A percentile compares a stretch with the other conserved stretches of the same genome.
These are phyloP conservation scores for Vitis hybrid DNA, from an alignment of 177 flowering plant genomes.

Conservation along the genomic window DNA sequence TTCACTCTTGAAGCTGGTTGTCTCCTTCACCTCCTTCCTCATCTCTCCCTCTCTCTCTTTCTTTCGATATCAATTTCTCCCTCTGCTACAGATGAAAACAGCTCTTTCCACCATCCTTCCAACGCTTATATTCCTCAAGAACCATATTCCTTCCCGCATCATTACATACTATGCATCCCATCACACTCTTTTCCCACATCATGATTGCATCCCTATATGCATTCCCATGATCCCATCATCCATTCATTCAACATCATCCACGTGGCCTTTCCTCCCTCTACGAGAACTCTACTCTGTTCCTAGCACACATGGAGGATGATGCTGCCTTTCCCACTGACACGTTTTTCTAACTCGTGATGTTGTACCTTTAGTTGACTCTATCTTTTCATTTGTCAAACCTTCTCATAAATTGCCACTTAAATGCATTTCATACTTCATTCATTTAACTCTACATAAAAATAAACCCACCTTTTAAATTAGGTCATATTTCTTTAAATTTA, in stretches of 20 bases:
- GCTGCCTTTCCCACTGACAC: neutral
- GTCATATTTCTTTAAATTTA: too few species aligned
- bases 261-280: constrained; percentile 16
- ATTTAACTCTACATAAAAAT: too few species aligned
- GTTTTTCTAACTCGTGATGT: neutral
- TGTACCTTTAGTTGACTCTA: too few species aligned
- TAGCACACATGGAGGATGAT: neutral
- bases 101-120: neutral
- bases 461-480: too few species aligned
- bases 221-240: too few species aligned
- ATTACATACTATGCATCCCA: neutral
- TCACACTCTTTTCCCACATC: neutral
- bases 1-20: constrained; percentile 11
- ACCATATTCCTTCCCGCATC: constrained; percentile 16
- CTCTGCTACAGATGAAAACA: neutral
- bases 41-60: constrained; percentile 21
- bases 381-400: too few species aligned
- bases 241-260: neutral
- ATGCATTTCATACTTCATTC: too few species aligned
- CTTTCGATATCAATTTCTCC: neutral
- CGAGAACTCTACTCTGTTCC: neutral
- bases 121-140: constrained; percentile 12
- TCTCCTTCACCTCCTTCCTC: constrained; percentile 19
- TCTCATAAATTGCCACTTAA: too few species aligned
- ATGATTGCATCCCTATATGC: too few species aligned